Evolutionary conservation across 345 rosid species (phyloP), one percentile per base, ranked within the genome.

Genomic region (Camelina hispida): DNA sequence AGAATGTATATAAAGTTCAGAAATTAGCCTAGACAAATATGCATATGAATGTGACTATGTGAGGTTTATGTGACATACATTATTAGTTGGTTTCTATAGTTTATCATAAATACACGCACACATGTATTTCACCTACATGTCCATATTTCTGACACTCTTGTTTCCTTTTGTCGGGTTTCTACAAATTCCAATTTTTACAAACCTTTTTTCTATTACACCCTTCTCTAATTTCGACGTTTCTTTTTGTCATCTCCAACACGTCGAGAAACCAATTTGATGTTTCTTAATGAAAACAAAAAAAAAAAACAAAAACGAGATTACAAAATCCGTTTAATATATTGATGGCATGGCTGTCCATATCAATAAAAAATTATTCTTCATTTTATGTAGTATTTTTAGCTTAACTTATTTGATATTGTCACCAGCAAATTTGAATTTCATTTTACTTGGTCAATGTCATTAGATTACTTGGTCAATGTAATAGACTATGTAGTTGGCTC

Each of bases 221-320:
- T 73, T 63, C 72, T 18, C 80, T 77, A 77, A 9, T 77, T 17
- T 77, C 80, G 55, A 77, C 71, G 76, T 77, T 70, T 77, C 80
- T 63, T 77, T 70, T 77, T 47, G 80, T 70, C 37, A 63, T 56
- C 58, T 77, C 80, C 75, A 69, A 76, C 61, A 55, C 71, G 66
- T 69, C 66, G 71, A 70, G 71, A 48, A 55, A 40, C 66, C 71
- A 77, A 77, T 47, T 54, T 76, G 59, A 55, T 62, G 59, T 35
- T 68, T 69, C 32, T 70, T 47, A 70, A 34, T 1, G 20, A 17
- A 32, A 16, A 20, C 46, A 70, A 32, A 1, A 15, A 16, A n/a
- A 16, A 18, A 47, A 50, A 9, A 3, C 6, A 14, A 62, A 68
- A 32, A 50, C 23, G 18, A 37, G 43, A 23, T 3, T 59, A 35